Conservation (phyloP, 176 grass and related monocot genomes). For the Calamus simplicifolius region DNA sequence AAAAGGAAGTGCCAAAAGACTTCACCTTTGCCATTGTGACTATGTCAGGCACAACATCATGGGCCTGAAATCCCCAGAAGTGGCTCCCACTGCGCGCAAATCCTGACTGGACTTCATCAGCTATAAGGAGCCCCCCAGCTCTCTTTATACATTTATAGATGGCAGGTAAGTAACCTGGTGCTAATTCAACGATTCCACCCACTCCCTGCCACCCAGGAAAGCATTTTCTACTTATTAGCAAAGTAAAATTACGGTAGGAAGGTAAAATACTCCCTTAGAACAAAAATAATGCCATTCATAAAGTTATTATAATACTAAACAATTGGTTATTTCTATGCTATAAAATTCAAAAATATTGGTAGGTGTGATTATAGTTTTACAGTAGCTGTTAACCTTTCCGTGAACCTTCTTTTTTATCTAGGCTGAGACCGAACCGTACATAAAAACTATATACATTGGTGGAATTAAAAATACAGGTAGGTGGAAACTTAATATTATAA, state of each 20-base stretch:
- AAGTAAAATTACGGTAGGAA: too few species aligned
- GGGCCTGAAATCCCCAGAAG: slow-evolving; percentile 90
- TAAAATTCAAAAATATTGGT: not conserved
- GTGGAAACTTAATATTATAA: slow-evolving; percentile 4
- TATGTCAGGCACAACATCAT: slow-evolving; percentile 74
- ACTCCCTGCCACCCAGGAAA: slow-evolving; percentile 40
- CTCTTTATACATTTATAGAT: slow-evolving; percentile 54
- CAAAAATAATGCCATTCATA: too few species aligned
- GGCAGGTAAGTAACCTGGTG: slow-evolving; percentile 70
- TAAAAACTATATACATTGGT: too few species aligned
- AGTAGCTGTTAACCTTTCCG: too few species aligned
- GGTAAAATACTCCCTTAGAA: too few species aligned
- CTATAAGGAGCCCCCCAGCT: slow-evolving; percentile 81
- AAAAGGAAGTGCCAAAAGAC: not conserved
- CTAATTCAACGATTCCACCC: slow-evolving; percentile 72
- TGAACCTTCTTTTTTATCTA: too few species aligned
- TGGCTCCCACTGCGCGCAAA: slow-evolving; percentile 81
- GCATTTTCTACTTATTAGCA: too few species aligned
- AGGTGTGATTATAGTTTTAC: too few species aligned
- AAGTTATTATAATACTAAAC: too few species aligned
- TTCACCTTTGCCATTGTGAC: slow-evolving; percentile 92
- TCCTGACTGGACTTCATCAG: slow-evolving; percentile 84
- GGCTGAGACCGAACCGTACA: too few species aligned
- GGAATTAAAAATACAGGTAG: too few species aligned
- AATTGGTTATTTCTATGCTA: too few species aligned